A percentile compares a stretch with the other conserved stretches of the same genome.
phyloP scores from a whole-genome alignment of 768 basidiomycete species.

The Rubroboletus satanas region DNA sequence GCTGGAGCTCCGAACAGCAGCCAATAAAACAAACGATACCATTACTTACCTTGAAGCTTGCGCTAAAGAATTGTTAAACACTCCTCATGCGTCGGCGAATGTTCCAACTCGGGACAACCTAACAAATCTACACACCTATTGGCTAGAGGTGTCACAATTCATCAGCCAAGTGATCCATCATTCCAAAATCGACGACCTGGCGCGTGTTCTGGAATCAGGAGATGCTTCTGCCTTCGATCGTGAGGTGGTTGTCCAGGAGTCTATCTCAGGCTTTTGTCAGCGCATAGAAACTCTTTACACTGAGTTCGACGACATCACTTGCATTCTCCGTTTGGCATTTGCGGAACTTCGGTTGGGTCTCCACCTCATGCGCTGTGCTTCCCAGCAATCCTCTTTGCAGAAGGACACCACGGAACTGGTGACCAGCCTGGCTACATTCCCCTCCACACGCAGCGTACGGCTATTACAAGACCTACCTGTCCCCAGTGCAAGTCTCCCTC shows the following conservation, averaged over 20 bases:
- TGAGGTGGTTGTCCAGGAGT: slow-evolving; percentile 74
- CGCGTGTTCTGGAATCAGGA: slow-evolving; percentile 33
- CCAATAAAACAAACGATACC: slow-evolving; percentile 50
- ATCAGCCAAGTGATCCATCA: slow-evolving; percentile 49
- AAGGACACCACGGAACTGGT: slow-evolving; percentile 23
- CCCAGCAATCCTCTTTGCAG: slow-evolving; percentile 15
- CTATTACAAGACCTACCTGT: slow-evolving; percentile 30
- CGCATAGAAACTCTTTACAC: slow-evolving; percentile 66
- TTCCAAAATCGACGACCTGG: slow-evolving; percentile 49
- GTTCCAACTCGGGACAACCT: slow-evolving; percentile 40
- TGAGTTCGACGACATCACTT: slow-evolving; percentile 67
- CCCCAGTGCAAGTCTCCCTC: slow-evolving; percentile 10
- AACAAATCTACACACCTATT: slow-evolving; percentile 56
- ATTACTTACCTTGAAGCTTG: slow-evolving; percentile 42
- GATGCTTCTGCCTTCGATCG: slow-evolving; percentile 42
- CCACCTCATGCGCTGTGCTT: slow-evolving; percentile 41
- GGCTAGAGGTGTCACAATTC: slow-evolving; percentile 79
- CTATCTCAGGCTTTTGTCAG: slow-evolving; percentile 71
- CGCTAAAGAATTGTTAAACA: slow-evolving; percentile 30
- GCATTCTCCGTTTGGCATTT: slow-evolving; percentile 63
- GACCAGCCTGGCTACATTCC: slow-evolving; percentile 48
- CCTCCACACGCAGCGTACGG: slow-evolving; percentile 44
- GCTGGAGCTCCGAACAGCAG: slow-evolving; percentile 54
- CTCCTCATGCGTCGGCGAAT: slow-evolving; percentile 21
- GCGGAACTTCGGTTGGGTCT: slow-evolving; percentile 70